Evolutionary conservation across 2,329 filamentous ascomycete genomes (phyloP).

Genomic region (Aspergillus jensenii): DNA sequence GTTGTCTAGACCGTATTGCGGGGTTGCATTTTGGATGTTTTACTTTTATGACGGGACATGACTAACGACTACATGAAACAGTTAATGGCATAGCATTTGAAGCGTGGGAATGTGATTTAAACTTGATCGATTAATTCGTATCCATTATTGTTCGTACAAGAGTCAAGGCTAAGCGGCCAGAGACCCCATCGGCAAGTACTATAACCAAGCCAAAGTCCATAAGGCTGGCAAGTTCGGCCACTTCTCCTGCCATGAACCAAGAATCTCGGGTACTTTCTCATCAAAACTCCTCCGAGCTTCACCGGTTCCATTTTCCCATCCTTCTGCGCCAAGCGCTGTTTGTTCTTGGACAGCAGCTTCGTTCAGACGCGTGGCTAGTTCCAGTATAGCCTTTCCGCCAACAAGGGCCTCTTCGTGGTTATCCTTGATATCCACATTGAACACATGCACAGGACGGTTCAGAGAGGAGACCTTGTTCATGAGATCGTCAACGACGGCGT

Average conservation of each 20-base stretch:
- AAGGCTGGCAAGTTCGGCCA: slow-evolving; percentile 89
- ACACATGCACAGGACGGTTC: slow-evolving; percentile 92
- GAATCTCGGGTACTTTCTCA: slow-evolving; percentile 85
- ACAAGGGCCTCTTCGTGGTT: slow-evolving; percentile 95
- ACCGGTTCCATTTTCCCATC: slow-evolving; percentile 69
- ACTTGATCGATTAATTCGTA: neutral
- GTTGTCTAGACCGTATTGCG: neutral
- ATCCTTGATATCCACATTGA: slow-evolving; percentile 98
- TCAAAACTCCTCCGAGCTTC: slow-evolving; percentile 77
- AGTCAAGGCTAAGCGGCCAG: neutral
- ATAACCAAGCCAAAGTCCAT: slow-evolving; percentile 97
- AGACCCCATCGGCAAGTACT: slow-evolving; percentile 15
- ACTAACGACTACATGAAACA: neutral
- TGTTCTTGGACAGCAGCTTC: slow-evolving; percentile 76
- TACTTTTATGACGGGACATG: neutral
- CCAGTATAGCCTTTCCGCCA: slow-evolving; percentile 86
- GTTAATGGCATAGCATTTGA: neutral
- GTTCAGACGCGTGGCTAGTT: slow-evolving; percentile 84
- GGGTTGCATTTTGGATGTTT: neutral
- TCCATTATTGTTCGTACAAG: neutral
- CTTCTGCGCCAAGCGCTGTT: slow-evolving; percentile 59
- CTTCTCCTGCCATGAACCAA: slow-evolving; percentile 90
- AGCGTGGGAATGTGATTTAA: neutral
- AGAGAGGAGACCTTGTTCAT: slow-evolving; percentile 80
- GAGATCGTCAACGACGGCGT: slow-evolving; percentile 92